Base-by-base conservation (phyloP, 768 basidiomycete species). In the Termitomyces sp. region DNA sequence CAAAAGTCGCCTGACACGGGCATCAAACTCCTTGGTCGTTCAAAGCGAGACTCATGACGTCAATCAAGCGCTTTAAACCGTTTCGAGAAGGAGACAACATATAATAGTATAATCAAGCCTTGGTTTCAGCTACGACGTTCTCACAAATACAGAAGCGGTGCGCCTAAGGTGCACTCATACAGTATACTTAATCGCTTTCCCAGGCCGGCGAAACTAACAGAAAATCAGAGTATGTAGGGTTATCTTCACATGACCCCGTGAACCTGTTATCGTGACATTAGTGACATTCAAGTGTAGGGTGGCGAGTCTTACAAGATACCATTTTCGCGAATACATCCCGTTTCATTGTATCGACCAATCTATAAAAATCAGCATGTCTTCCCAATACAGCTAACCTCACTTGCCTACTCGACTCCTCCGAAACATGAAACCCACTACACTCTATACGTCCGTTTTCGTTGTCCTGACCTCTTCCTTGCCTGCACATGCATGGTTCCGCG, bases 401-500 rank as follows among this genome's bases (percentile, higher is more conserved):
- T n/a, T 40, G 17, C 50, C 12, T 25, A 11, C 27, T 27, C 19
- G 37, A 6, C 27, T 49, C 14, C 34, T 16, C 8, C 12, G 11
- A 34, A 39, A 52, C n/a, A 63, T 63, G 62, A 60, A 61, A 47
- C 28, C 40, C 21, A 51, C 43, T 46, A 39, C 54, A 35, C 55
- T 59, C 23, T 52, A 63, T 7, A 42, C 52, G 12, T 60, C 60
- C 21, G 52, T 63, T 21, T 43, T 63, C 8, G 56, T 62, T 10
- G 45, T 56, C 56, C 51, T 67, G 44, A 42, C 58, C 21, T 60
- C 58, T 32, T 61, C 64, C 19, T 50, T 60, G 25, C 46, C 61
- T 27, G 62, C 61, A 14, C 56, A 68, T 52, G 73, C 72, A 8
- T 77, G 73, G 76, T 76, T 77, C 61, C 72, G 73, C 39, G 72